These are phyloP conservation scores for Gloeophyllum trabeum DNA, from an alignment of 768 basidiomycete genomes.

Conservation along the genomic window DNA sequence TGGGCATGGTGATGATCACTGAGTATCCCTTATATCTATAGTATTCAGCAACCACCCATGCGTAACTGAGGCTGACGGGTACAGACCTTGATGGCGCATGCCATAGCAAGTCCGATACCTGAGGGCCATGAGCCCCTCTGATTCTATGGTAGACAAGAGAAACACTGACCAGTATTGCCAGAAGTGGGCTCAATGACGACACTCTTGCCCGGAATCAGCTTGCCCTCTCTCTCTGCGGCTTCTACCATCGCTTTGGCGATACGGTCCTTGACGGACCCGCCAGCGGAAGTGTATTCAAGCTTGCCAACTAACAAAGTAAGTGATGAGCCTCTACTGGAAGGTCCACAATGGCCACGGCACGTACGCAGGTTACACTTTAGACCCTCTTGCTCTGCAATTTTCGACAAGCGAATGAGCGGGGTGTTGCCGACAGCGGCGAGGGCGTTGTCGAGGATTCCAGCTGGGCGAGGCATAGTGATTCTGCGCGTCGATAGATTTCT, in stretches of 20 bases:
- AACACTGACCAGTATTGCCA: conserved; percentile 76
- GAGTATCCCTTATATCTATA: conserved; percentile 79
- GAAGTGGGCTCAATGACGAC: conserved; percentile 94
- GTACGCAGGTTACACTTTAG: conserved; percentile 84
- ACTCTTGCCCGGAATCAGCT: conserved; percentile 75
- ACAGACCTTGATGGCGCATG: conserved; percentile 85
- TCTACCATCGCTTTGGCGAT: conserved; percentile 97
- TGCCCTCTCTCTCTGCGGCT: conserved; percentile 83
- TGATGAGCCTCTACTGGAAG: no score
- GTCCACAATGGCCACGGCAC: no score
- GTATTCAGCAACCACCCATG: conserved; percentile 54
- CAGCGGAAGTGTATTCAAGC: conserved; percentile 81
- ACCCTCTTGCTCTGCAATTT: conserved; percentile 60
- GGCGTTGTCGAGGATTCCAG: conserved; percentile 60
- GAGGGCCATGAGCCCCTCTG: neutral
- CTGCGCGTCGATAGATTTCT: no score
- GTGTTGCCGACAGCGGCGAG: conserved; percentile 86
- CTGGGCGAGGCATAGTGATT: conserved; percentile 19
- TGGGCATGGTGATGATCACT: conserved; percentile 81
- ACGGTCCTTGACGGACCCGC: conserved; percentile 92
- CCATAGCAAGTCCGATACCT: conserved; percentile 92
- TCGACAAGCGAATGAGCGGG: conserved; percentile 79
- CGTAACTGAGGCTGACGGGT: conserved; percentile 2
- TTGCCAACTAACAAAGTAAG: conserved; percentile 67
- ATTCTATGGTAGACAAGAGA: no score